These are phyloP conservation scores for Groenewaldozyma sp. DNA, from an alignment of 1,139 yeast genomes.

Conservation along the genomic window DNA sequence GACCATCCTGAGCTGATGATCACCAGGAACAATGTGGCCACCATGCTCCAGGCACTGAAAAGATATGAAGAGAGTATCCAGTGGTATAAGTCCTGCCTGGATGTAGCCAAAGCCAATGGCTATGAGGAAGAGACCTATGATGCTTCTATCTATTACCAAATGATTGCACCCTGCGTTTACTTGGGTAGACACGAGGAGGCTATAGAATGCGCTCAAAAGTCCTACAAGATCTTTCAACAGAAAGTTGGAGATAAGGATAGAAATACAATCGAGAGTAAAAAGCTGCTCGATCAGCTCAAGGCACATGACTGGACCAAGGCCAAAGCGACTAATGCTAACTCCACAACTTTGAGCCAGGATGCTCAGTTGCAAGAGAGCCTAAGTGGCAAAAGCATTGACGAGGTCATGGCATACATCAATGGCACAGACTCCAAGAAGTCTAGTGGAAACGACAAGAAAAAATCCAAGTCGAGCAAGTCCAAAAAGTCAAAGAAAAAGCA, in stretches of 20 bases:
- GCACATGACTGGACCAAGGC: conserved; percentile 30
- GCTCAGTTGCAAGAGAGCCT: conserved; percentile 11
- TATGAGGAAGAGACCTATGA: conserved; percentile 53
- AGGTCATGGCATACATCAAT: conserved; percentile 29
- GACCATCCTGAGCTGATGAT: conserved; percentile 64
- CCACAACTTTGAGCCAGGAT: conserved; percentile 1
- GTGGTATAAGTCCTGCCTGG: conserved; percentile 43
- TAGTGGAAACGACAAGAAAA: not conserved
- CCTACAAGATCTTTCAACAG: conserved; percentile 46
- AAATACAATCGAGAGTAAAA: conserved; percentile 53
- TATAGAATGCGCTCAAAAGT: conserved; percentile 40
- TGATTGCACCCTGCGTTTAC: conserved; percentile 54
- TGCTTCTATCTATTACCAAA: conserved; percentile 53
- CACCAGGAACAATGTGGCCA: conserved; percentile 56
- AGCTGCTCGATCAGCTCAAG: conserved; percentile 46
- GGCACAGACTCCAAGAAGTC: conserved; percentile 16
- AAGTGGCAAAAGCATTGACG: conserved; percentile 26
- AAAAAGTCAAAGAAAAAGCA: conserved; percentile 12
- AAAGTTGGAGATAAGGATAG: conserved; percentile 55
- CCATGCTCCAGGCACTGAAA: conserved; percentile 47
- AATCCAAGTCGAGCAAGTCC: conserved; percentile 3
- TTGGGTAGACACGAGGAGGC: conserved; percentile 48
- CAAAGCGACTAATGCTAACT: conserved; percentile 10
- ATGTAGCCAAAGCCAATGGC: conserved; percentile 38
- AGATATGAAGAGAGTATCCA: conserved; percentile 39